Conservation (phyloP, 2,329 filamentous ascomycete species). For the Ramichloridium luteum region DNA sequence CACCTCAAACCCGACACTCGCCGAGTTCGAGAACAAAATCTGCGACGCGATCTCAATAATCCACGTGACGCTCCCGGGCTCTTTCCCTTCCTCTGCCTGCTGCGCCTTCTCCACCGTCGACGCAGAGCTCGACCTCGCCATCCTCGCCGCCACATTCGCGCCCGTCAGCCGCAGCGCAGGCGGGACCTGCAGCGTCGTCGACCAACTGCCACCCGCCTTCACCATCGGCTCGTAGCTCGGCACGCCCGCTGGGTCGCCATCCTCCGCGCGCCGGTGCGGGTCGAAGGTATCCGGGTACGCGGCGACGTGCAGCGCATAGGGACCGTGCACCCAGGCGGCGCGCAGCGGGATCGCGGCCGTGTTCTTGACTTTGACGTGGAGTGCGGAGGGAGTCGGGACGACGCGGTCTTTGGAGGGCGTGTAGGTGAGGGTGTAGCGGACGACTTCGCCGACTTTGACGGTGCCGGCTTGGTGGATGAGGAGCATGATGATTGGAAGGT, state of each 20-base stretch:
- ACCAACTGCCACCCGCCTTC: slow-evolving; percentile 84
- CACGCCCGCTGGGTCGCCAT: slow-evolving; percentile 45
- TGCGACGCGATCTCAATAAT: slow-evolving; percentile 84
- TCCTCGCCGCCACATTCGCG: slow-evolving; percentile 26
- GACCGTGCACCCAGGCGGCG: slow-evolving; percentile 91
- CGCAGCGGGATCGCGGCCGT: slow-evolving; percentile 80
- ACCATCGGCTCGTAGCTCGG: slow-evolving; percentile 94
- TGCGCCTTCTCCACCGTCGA: slow-evolving; percentile 15
- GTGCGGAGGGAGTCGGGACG: slow-evolving; percentile 65
- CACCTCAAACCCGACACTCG: slow-evolving; percentile 78
- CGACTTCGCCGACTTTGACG: slow-evolving; percentile 87
- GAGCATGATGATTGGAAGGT: slow-evolving; percentile 71
- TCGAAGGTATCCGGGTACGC: slow-evolving; percentile 76
- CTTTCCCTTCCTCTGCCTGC: slow-evolving; percentile 33
- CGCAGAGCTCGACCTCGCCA: too few species aligned
- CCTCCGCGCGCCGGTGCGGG: slow-evolving; percentile 64
- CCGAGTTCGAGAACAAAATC: slow-evolving; percentile 83
- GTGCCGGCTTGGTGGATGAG: slow-evolving; percentile 81
- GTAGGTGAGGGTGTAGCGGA: slow-evolving; percentile 84
- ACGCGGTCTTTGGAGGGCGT: slow-evolving; percentile 81
- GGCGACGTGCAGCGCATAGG: slow-evolving; percentile 79
- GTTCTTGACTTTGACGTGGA: slow-evolving; percentile 84
- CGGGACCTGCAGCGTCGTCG: slow-evolving; percentile 66
- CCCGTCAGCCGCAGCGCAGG: slow-evolving; percentile 60
- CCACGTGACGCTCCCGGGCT: slow-evolving; percentile 58